Evolutionary conservation across 495 filamentous ascomycete genomes (phyloP).

Genomic region (Trichoderma orchidacearum): DNA sequence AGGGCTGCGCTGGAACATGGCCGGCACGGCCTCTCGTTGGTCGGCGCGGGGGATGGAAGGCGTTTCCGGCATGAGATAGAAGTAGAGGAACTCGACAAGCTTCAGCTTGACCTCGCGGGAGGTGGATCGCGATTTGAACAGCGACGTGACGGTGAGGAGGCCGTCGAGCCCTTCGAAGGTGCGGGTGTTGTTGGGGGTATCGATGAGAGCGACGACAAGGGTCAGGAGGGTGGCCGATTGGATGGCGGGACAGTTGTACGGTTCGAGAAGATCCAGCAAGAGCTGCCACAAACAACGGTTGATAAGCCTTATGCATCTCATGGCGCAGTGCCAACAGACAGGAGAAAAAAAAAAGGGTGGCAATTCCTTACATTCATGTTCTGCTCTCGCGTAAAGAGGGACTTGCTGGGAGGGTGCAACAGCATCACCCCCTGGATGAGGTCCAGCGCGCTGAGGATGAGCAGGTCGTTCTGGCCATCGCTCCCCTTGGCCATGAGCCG

Average conservation of each 20-base stretch:
- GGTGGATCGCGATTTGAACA: constrained; percentile 78
- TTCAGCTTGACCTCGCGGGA: constrained; percentile 81
- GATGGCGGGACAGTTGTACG: constrained; percentile 78
- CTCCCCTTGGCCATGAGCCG: constrained; percentile 67
- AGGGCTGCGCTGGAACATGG: constrained; percentile 51
- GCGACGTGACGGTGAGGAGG: constrained; percentile 77
- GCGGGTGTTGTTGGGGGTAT: constrained; percentile 71
- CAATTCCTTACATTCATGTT: constrained; percentile 71
- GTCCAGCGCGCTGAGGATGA: constrained; percentile 80
- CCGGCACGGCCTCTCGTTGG: constrained; percentile 17
- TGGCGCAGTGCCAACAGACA: background rate
- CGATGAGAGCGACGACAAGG: constrained; percentile 76
- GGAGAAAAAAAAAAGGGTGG: too few relatives aligned
- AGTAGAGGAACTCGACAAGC: constrained; percentile 90
- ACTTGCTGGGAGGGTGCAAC: constrained; percentile 83
- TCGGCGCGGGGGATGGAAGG: constrained; percentile 38
- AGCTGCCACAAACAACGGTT: constrained; percentile 33
- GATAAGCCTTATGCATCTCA: background rate
- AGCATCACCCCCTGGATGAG: constrained; percentile 83
- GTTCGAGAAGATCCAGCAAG: constrained; percentile 87
- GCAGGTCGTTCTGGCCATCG: constrained; percentile 72
- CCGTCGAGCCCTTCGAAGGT: constrained; percentile 91
- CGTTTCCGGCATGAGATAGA: constrained; percentile 91
- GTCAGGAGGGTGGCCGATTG: constrained; percentile 82
- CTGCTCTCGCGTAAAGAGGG: constrained; percentile 74